Percentiles rank a stretch among this genome's conserved stretches.
phyloP scores from a whole-genome alignment of 306 rosid genomes.

The Malus asiatica region DNA sequence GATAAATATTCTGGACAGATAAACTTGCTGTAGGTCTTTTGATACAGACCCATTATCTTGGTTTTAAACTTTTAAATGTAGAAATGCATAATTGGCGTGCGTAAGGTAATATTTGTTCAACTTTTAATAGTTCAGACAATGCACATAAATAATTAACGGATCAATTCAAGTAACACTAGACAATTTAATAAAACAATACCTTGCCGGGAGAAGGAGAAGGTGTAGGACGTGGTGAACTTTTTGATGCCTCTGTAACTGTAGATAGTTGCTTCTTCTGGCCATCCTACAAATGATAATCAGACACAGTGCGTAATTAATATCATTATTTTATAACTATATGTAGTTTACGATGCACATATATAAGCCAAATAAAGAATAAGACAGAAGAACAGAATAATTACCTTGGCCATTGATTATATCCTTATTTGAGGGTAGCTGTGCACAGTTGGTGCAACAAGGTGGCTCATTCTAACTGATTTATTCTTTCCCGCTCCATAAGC shows the following conservation, averaged over 20 bases:
- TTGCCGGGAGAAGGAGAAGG: not conserved
- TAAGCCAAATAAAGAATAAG: not conserved
- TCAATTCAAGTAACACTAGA: not conserved
- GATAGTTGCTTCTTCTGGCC: not conserved
- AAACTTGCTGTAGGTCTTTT: no score
- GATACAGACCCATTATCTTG: no score
- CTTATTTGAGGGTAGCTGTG: not conserved
- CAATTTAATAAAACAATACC: not conserved
- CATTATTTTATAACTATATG: not conserved
- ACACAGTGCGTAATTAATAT: not conserved
- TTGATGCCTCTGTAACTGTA: not conserved
- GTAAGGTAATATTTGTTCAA: no score
- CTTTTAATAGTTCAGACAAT: no score
- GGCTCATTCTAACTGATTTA: not conserved
- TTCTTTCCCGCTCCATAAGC: not conserved
- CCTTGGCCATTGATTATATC: slow-evolving; percentile 14
- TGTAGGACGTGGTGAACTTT: not conserved
- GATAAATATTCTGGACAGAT: no score
- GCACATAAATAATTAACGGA: no score
- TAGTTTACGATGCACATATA: not conserved
- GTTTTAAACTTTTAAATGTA: no score
- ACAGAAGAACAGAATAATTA: not conserved
- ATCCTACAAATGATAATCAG: not conserved
- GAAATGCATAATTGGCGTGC: no score
- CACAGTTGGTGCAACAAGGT: not conserved